phyloP scores from a whole-genome alignment of 2,329 filamentous ascomycete genomes.

The Epicoccum sorghinum region DNA sequence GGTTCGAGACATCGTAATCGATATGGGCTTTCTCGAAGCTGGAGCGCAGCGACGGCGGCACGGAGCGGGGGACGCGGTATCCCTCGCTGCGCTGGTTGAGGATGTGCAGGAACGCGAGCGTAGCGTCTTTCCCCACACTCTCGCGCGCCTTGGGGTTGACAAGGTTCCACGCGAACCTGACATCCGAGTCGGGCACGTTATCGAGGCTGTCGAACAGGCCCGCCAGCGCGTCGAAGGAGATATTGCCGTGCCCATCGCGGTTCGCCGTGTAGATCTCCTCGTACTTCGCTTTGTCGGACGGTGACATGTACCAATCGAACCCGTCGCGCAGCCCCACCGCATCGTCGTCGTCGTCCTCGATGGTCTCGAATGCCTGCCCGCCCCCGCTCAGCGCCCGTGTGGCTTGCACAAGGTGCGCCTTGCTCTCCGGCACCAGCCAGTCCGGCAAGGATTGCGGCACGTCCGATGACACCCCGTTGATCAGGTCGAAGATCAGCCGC shows the following conservation, averaged over 20 bases:
- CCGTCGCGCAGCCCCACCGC: constrained; percentile 87
- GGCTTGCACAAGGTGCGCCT: constrained; percentile 51
- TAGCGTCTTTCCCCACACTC: constrained; percentile 92
- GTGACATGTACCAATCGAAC: constrained; percentile 99
- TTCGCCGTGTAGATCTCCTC: constrained; percentile 96
- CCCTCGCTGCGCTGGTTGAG: constrained; percentile 95
- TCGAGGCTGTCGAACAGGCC: constrained; percentile 77
- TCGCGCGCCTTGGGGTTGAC: constrained; percentile 87
- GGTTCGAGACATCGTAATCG: constrained; percentile 89
- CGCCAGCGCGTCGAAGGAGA: constrained; percentile 74
- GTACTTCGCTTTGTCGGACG: constrained; percentile 88
- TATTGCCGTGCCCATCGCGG: constrained; percentile 82
- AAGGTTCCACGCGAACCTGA: constrained; percentile 94
- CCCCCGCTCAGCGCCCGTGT: constrained; percentile 59
- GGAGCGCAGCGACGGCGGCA: constrained; percentile 87
- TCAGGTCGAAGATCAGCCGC: constrained; percentile 94
- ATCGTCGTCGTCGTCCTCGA: constrained; percentile 80
- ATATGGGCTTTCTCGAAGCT: constrained; percentile 97
- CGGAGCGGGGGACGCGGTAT: constrained; percentile 87
- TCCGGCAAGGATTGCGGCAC: too few species aligned
- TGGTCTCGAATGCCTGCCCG: constrained; percentile 81
- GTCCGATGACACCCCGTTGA: too few species aligned
- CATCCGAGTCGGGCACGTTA: constrained; percentile 75
- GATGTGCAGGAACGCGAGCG: constrained; percentile 93
- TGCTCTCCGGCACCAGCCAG: constrained; percentile 95